Conservation (phyloP, 2,329 filamentous ascomycete genomes). For the Chaetomium strumarium region DNA sequence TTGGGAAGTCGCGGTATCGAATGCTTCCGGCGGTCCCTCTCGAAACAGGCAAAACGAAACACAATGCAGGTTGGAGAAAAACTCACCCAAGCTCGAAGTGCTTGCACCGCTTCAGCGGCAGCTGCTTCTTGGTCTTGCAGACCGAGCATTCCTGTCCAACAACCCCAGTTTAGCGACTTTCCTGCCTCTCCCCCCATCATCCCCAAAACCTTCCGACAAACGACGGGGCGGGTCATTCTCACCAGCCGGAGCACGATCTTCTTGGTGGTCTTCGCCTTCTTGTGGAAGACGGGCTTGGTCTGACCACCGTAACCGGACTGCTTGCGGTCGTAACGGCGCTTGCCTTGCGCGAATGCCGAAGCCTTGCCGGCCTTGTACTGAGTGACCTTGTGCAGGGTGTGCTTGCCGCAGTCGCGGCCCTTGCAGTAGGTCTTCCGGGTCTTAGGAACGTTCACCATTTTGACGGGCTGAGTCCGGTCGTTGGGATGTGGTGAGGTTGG, state of each 20-base stretch:
- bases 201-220: not conserved
- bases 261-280: slow-evolving; percentile 99
- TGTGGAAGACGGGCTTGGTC: slow-evolving; percentile 99
- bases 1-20: slow-evolving; percentile 6
- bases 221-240: slow-evolving; percentile 6
- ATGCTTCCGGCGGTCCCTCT: slow-evolving; percentile 17
- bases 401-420: slow-evolving; percentile 75
- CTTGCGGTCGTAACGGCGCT: slow-evolving; percentile 99
- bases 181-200: not conserved
- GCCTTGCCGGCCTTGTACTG: slow-evolving; percentile 70
- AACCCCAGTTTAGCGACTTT: slow-evolving; percentile 17
- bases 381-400: slow-evolving; percentile 74
- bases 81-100: slow-evolving; percentile 98
- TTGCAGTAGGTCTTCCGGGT: slow-evolving; percentile 83
- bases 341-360: slow-evolving; percentile 65
- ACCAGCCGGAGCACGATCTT: slow-evolving; percentile 93
- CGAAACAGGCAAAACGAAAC: not conserved
- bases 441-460: slow-evolving; percentile 78
- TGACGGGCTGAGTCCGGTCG: slow-evolving; percentile 26
- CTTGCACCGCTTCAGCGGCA: slow-evolving; percentile 99
- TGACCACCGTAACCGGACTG: slow-evolving; percentile 99
- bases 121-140: slow-evolving; percentile 98
- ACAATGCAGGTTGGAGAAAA: not conserved
- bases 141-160: slow-evolving; percentile 67
- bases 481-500: slow-evolving; percentile 22